Evolutionary conservation across 2,329 filamentous ascomycete genomes (phyloP), one percentile per base, ranked within the genome.

Genomic region (Pseudogymnoascus sp.): DNA sequence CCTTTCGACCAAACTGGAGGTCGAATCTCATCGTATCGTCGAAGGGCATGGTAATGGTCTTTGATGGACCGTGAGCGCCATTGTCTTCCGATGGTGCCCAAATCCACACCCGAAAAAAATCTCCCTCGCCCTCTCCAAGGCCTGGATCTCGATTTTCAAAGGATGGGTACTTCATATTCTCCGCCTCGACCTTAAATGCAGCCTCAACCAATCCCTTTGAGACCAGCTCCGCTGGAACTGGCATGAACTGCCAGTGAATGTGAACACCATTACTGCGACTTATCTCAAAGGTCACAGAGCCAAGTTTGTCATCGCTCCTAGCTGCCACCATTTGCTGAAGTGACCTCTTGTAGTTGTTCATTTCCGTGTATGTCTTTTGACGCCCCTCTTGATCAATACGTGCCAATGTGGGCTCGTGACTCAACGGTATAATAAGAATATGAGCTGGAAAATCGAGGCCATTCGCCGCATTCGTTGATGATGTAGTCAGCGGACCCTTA

Each of bases 231-330:
- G 81, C 76, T 0, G 88, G 82, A 0, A 95, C 77, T 0, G 94
- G 90, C 28, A 97, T 76, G 66, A 95, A 88, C 73, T 99, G 95
- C 94, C 92, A 96, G 69, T 97, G 92, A 1, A 86, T 80, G 71
- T 99, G 94, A 60, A 97, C 85, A 59, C 94, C 90, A 58, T 82
- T 82, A 3, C 79, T 79, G 57, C 91, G 86, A 70, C 86, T 92
- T 67, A 99, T 92, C 74, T 97, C 94, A 84, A 90, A 99, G 0
- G 90, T 94, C 1, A 97, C 88, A 2, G 85, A 82, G 13, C 92
- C 94, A 1, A 96, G 82, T 64, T 81, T 80, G 63, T 81, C 71
- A 12, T 66, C 39, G 75, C 68, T 75, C 71, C 61, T 76, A 78
- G 72, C 74, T n/a, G 77, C 74, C 10, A 96, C 77, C 88, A 96